Conservation (phyloP, 2,329 filamentous ascomycete genomes). For the Davidsoniella eucalypti region DNA sequence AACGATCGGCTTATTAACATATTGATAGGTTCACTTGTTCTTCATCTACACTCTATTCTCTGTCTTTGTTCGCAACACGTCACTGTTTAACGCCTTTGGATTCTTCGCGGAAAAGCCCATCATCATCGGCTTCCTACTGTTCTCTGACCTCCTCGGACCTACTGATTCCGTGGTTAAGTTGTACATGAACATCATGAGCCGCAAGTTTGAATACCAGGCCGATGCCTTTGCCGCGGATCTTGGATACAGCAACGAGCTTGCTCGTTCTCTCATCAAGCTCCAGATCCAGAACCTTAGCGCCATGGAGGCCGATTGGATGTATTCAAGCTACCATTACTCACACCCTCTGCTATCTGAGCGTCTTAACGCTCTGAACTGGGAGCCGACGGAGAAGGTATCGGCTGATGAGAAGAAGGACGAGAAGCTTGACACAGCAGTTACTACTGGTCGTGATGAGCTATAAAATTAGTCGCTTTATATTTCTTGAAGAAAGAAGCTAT, state of each 20-base stretch:
- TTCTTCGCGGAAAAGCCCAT: conserved; percentile 73
- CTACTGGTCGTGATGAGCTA: conserved; percentile 58
- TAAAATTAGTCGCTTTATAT: conserved; percentile 22
- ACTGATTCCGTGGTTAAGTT: conserved; percentile 93
- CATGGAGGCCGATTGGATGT: conserved; percentile 98
- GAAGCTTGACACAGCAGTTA: conserved; percentile 38
- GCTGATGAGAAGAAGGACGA: conserved; percentile 21
- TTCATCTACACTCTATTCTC: conserved; percentile 96
- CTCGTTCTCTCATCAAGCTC: conserved; percentile 81
- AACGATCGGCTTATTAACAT: too few species aligned
- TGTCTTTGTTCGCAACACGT: conserved; percentile 89
- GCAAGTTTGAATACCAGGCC: conserved; percentile 91
- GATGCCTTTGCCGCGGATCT: conserved; percentile 76
- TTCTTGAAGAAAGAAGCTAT: background rate
- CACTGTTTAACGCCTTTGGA: conserved; percentile 79
- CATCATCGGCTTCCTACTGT: conserved; percentile 92
- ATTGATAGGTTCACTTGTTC: conserved; percentile 65
- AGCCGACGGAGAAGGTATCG: conserved; percentile 36
- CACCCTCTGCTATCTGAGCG: conserved; percentile 92
- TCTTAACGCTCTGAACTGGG: conserved; percentile 80
- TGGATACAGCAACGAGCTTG: conserved; percentile 71
- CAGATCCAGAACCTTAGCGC: conserved; percentile 96
- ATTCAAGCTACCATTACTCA: conserved; percentile 95
- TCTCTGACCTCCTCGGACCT: conserved; percentile 88
- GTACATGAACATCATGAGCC: conserved; percentile 86